These are phyloP conservation scores for Favolaschia claudopus DNA, from an alignment of 768 basidiomycete species.

Conservation along the genomic window DNA sequence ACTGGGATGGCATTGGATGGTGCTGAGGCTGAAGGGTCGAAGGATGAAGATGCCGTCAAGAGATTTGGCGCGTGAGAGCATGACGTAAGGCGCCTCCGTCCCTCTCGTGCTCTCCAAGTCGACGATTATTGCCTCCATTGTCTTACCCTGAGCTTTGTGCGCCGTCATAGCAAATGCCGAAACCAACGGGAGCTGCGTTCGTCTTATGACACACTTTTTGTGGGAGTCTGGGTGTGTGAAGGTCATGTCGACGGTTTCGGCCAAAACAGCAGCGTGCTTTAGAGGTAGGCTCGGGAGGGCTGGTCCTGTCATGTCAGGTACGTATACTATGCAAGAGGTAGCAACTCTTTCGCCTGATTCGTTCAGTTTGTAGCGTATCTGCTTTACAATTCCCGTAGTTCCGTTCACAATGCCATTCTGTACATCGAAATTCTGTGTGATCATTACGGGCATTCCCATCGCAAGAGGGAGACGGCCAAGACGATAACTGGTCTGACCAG, in stretches of 20 bases:
- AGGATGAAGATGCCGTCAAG: background rate
- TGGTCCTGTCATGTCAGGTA: background rate
- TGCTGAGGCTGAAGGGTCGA: background rate
- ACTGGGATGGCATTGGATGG: slow-evolving; percentile 1
- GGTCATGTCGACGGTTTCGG: background rate
- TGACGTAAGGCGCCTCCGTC: background rate
- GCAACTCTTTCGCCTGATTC: background rate
- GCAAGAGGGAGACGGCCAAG: slow-evolving; percentile 42
- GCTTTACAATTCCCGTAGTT: background rate
- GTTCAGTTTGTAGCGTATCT: background rate
- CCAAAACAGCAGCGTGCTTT: background rate
- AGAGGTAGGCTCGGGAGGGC: background rate
- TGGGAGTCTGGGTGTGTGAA: background rate
- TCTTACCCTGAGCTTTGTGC: background rate
- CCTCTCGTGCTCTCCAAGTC: background rate
- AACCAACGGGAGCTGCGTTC: background rate
- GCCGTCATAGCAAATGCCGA: background rate
- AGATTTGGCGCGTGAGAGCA: background rate
- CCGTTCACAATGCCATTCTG: slow-evolving; percentile 30
- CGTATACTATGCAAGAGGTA: background rate
- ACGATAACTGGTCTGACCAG: slow-evolving; percentile 37
- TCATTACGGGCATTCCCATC: slow-evolving; percentile 48
- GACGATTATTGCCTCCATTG: background rate
- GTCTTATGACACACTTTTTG: background rate
- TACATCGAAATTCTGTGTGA: slow-evolving; percentile 47